Evolutionary conservation across 495 filamentous ascomycete species (phyloP), one percentile per base, ranked within the genome.

Genomic region (Penicillium paxilli): DNA sequence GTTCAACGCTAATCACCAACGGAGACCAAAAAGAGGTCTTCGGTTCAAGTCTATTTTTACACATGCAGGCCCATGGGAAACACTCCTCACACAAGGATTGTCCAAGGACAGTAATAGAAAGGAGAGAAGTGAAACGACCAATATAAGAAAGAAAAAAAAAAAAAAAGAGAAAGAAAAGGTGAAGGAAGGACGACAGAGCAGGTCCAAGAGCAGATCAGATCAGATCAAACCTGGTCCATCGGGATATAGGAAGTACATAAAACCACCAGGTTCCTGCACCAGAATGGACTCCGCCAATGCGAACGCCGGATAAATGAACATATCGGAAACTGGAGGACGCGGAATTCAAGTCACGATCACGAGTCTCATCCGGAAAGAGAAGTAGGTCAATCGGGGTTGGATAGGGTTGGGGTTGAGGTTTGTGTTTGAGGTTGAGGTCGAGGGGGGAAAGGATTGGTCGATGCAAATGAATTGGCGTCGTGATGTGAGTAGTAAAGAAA

Each of bases 11-110:
- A 75, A 75, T 73, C 67, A 64, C 68, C 68, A 69, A 65, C 59
- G 66, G 51, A 56, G 64, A 69, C 59, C 54, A 56, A 60, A 59
- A 40, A 41, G n/a, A n/a, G 59, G 59, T 49, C 46, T 58, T 57
- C 66, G 49, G 47, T 58, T 55, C 60, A 71, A 74, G 66, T 75
- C 72, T 75, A 75, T 71, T 73, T 75, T 73, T 75, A 73, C 70
- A 68, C 55, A 65, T 65, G 57, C 65, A 72, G 71, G 47, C 51
- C 52, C 28, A 48, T 49, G 49, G 50, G n/a, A n/a, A n/a, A n/a
- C n/a, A n/a, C n/a, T 56, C 44, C 60, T 59, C 48, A 48, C 51
- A 44, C 54, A 54, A 45, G 35, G 49, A 25, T 40, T 44, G 37
- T 30, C 44, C 40, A 21, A 23, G 17, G 21, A 50, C 12, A 44